These are phyloP conservation scores for Tylopilus sp. DNA, from an alignment of 1,284 basidiomycete genomes.

Conservation along the genomic window DNA sequence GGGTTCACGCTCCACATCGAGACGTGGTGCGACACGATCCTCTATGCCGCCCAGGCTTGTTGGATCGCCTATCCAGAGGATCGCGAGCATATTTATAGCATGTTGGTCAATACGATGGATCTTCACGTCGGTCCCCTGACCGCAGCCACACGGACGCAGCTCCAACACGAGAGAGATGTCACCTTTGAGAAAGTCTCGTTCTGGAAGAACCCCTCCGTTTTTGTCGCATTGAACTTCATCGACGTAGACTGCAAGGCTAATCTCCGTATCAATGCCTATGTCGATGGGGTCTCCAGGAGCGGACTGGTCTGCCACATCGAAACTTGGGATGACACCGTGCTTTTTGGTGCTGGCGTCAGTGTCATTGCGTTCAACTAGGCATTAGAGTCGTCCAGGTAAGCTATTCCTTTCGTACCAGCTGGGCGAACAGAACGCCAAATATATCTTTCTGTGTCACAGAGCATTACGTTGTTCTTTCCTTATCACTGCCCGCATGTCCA, in stretches of 20 bases:
- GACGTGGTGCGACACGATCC: slow-evolving; percentile 13
- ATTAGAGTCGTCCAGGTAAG: background rate
- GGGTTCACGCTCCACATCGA: slow-evolving; percentile 21
- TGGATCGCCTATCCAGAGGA: slow-evolving; percentile 29
- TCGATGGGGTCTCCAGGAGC: slow-evolving; percentile 12
- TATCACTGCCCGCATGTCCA: too few species aligned
- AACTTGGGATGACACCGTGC: slow-evolving; percentile 16
- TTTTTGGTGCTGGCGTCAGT: slow-evolving; percentile 15
- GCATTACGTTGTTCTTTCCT: too few species aligned
- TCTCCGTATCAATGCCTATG: slow-evolving; percentile 18
- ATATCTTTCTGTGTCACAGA: too few species aligned
- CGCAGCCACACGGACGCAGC: background rate
- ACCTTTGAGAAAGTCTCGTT: slow-evolving; percentile 11
- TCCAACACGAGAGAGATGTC: slow-evolving; percentile 3
- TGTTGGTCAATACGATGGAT: slow-evolving; percentile 14
- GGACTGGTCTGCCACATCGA: slow-evolving; percentile 19
- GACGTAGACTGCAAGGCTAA: slow-evolving; percentile 11
- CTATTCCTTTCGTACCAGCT: too few species aligned
- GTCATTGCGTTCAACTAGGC: slow-evolving; percentile 20
- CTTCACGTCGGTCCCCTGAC: background rate
- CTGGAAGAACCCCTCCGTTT: slow-evolving; percentile 18
- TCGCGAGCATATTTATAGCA: slow-evolving; percentile 18
- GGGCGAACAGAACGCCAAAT: too few species aligned
- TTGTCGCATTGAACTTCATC: slow-evolving; percentile 18
- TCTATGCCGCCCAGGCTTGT: slow-evolving; percentile 9